Evolutionary conservation across 305 asterid species (phyloP).

Genomic region (Stenogyne calaminthoides): DNA sequence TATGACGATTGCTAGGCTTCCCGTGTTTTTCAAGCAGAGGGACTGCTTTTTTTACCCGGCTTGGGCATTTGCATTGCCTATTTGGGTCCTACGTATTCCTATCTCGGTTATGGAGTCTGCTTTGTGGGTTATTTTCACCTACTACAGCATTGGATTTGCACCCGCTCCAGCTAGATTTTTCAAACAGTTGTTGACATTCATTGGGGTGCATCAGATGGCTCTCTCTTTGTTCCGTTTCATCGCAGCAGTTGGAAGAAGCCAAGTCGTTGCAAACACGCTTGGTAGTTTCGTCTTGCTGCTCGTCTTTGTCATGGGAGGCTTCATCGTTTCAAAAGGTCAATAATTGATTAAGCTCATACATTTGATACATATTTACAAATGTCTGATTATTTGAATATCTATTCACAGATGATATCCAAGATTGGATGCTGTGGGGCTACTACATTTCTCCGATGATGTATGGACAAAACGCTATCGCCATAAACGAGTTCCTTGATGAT

Average conservation of each 20-base stretch:
- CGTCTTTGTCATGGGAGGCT: constrained; percentile 78
- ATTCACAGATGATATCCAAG: constrained; percentile 57
- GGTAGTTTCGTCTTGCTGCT: constrained; percentile 66
- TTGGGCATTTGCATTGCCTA: constrained; percentile 87
- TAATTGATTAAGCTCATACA: background rate
- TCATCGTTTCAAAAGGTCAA: constrained; percentile 66
- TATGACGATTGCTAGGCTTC: constrained; percentile 74
- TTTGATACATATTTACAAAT: background rate
- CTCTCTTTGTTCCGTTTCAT: constrained; percentile 74
- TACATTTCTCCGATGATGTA: constrained; percentile 89
- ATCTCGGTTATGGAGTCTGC: constrained; percentile 58
- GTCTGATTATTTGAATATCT: constrained; percentile 7
- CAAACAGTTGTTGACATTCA: constrained; percentile 63
- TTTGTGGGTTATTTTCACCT: constrained; percentile 67
- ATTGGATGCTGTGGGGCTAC: constrained; percentile 89
- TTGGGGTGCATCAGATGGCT: constrained; percentile 76
- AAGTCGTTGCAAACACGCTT: constrained; percentile 66
- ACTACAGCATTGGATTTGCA: constrained; percentile 82
- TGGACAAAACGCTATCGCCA: constrained; percentile 82
- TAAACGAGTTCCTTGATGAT: constrained; percentile 67
- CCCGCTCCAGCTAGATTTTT: constrained; percentile 73
- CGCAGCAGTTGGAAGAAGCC: constrained; percentile 74
- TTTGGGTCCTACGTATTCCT: constrained; percentile 72
- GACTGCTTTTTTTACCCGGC: constrained; percentile 71
- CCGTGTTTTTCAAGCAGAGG: constrained; percentile 82